Base-by-base conservation (phyloP, 768 basidiomycete species). In the Lactarius psammicola region DNA sequence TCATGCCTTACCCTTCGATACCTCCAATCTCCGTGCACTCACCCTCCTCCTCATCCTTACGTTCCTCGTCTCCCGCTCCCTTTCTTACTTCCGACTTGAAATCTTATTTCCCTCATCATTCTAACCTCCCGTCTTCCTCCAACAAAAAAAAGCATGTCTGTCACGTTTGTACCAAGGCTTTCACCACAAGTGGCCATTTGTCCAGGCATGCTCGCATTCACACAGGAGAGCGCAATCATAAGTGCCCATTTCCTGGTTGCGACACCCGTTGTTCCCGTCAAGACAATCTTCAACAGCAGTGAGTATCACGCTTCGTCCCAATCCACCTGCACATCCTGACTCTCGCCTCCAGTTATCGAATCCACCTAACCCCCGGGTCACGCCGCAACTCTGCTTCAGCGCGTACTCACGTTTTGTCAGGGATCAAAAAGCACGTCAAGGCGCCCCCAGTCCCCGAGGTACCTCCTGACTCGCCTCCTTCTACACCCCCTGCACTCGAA, bases 191-290 rank as follows among this genome's bases (percentile, higher is more conserved):
- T 66, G 94, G 94, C 20, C 94, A 95, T 75, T 83, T 95, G 23
- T 90, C 93, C 0, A 84, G 94, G 56, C 94, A 95, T 73, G 82
- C 89, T n/a, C 81, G 92, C 62, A 89, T 94, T 15, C 94, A 95
- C 78, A 95, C 94, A 18, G 94, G 94, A 46, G 94, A 95, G 72
- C 83, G 92, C 68, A 94, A 95, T 77, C 92, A 95, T 79, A 90
- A 87, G 66, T 96, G 94, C 73, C 94, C 94, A 38, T 95, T 93
- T 78, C 94, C 94, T n/a, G 94, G 93, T 28, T 96, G 94, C 75
- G 91, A 94, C 71, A 95, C 93, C 1, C 83, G 90, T 20, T 95
- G 94, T 70, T 93, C 91, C 13, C 80, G 94, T 38, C 92, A 94
- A 75, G 94, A 96, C 71, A 96, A 96, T 70, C 81, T 96, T 20